Evolutionary conservation across 495 filamentous ascomycete genomes (phyloP), one percentile per base, ranked within the genome.

Genomic region (Monascus purpureus): DNA sequence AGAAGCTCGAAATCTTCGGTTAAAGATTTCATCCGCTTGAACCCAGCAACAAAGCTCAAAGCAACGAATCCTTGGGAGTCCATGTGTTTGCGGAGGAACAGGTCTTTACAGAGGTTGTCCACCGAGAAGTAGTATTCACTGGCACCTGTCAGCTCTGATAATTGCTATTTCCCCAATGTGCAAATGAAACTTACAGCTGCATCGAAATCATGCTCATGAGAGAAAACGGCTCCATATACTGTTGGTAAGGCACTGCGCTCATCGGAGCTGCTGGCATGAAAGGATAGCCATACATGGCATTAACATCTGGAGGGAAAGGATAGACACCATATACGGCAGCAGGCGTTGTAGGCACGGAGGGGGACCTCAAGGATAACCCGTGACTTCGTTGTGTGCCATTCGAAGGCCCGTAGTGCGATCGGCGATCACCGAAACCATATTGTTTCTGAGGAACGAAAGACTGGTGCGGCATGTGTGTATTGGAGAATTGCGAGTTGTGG

Each of bases 71-170:
- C 90, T 52, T 94, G 78, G 2, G 74, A 80, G 47, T 97, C 88
- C 92, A 97, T 95, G 32, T 84, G 77, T 38, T 73, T 75, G 18
- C 90, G 76, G 17, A 97, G 68, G 55, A 74, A 96, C 42, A 78
- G 68, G 45, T 97, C 90, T 56, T 93, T 96, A 71, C 82, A 88
- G 34, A 95, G 71, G 51, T 96, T 96, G 41, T 96, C 85, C 6
- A 93, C 68, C 0, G 87, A 96, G 58, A 97, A 90, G 53, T 96
- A 97, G 57, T 96, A 96, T 43, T 92, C 82, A 42, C 63, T 70
- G 29, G 15, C 6, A 26, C 33, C 61, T 35, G 57, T 41, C 28
- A 27, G 35, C 25, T 32, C 13, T 19, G 17, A 6, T 0, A 20
- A 25, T 13, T 12, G 19, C 17, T 11, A 11, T 9, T 5, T 13